Evolutionary conservation across 73 alveolate species (phyloP).

Genomic region (Uronychia binucleata): DNA sequence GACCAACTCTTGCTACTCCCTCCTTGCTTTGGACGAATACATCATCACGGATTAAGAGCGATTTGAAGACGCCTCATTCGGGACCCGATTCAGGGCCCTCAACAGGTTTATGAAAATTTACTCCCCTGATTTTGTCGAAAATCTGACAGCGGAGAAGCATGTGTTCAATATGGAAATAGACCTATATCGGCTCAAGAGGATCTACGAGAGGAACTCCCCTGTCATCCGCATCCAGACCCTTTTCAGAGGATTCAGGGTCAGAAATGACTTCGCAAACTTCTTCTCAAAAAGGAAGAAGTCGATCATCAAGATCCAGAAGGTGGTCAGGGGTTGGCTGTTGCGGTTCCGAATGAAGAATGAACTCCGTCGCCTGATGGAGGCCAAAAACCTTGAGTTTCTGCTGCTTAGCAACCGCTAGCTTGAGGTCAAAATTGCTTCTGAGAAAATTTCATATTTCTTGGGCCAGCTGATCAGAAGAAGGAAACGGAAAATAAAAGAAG

Average conservation of each 20-base stretch:
- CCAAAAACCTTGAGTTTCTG: conserved; percentile 23
- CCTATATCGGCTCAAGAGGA: conserved; percentile 44
- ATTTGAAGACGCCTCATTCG: conserved; percentile 61
- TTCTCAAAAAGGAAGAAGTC: conserved; percentile 46
- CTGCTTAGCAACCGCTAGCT: conserved; percentile 45
- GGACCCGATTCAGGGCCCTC: conserved; percentile 49
- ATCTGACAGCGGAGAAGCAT: conserved; percentile 61
- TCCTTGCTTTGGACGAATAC: conserved; percentile 57
- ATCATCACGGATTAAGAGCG: conserved; percentile 67
- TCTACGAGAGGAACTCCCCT: conserved; percentile 57
- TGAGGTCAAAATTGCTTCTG: conserved; percentile 22
- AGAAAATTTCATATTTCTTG: conserved; percentile 28
- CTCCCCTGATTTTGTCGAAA: conserved; percentile 56
- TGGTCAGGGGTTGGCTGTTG: conserved; percentile 20
- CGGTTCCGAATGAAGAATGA: conserved; percentile 12
- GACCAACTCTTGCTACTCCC: conserved; percentile 7
- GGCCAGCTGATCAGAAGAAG: conserved; percentile 11
- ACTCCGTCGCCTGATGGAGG: conserved; percentile 19
- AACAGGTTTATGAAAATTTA: conserved; percentile 50
- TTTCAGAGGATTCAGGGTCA: conserved; percentile 44
- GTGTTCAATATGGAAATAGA: conserved; percentile 62
- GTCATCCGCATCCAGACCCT: conserved; percentile 45
- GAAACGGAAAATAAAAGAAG: neutral
- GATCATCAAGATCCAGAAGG: conserved; percentile 25
- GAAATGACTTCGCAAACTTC: conserved; percentile 38